Base-by-base conservation (phyloP, 1,284 basidiomycete species). In the Vanrija sp. region DNA sequence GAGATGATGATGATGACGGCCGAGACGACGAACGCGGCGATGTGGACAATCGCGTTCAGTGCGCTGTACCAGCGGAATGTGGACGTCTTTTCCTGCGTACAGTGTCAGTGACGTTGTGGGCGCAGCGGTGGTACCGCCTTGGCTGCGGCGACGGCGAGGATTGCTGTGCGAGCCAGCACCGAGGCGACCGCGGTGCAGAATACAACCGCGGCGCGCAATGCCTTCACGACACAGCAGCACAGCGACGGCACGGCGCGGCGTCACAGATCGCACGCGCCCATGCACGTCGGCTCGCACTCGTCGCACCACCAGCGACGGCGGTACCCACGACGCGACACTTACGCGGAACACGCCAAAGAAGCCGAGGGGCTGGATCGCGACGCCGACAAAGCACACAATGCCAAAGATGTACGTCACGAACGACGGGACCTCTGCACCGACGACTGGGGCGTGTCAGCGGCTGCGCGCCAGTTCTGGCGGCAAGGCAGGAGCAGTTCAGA, bases 1-100 rank as follows among this genome's bases (percentile, higher is more conserved):
- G 89, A 91, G 44, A 89, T 77, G 56, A 84, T 84, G 57, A 87
- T 84, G 84, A 91, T 88, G 15, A 83, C 86, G 8, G 85, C 85
- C n/a, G 85, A 83, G 23, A 90, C 77, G 16, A 85, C 81, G 66
- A 95, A 89, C 1, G 82, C 84, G 12, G 79, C 81, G 12, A 83
- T 59, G 5, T 82, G 78, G 35, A 80, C 66, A 25, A 88, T 52
- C 6, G 79, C 75, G 72, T 95, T 87, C 38, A 93, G 67, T 6
- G 82, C 84, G 18, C 84, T 79, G 75, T 90, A 95, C 69, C 84
- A 78, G 50, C 85, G 83, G 76, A 85, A 95, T 57, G 87, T 73
- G 35, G 81, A 82, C 2, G 85, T 78, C 65, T 85, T 88, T 70
- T 95, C 91, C 87, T 92, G 65, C 22, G 42, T 52, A 19, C 4